phyloP scores from a whole-genome alignment of 1,284 basidiomycete genomes.

The Ustilago bromivora region DNA sequence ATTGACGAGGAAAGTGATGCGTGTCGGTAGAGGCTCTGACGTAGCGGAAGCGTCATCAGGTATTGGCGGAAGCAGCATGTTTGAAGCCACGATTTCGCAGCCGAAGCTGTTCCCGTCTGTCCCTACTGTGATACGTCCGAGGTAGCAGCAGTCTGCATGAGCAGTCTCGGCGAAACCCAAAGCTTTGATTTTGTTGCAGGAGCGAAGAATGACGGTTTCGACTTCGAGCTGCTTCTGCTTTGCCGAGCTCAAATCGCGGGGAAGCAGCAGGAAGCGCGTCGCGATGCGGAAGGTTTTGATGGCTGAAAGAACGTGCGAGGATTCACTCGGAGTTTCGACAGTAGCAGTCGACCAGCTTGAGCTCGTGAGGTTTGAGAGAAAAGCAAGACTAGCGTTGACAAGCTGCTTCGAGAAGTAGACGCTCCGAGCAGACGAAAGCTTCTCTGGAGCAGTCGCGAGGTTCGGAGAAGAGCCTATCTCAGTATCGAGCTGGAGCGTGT shows the following conservation, averaged over 20 bases:
- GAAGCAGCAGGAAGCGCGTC: slow-evolving; percentile 29
- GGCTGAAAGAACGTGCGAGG: slow-evolving; percentile 16
- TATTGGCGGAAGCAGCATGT: slow-evolving; percentile 25
- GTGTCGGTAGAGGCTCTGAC: slow-evolving; percentile 13
- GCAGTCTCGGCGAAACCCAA: slow-evolving; percentile 22
- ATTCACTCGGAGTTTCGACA: slow-evolving; percentile 1
- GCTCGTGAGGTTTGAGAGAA: slow-evolving; percentile 22
- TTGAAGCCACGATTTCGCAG: neutral
- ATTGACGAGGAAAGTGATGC: slow-evolving; percentile 31
- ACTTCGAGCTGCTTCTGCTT: slow-evolving; percentile 49
- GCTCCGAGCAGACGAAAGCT: slow-evolving; percentile 22
- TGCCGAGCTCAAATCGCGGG: slow-evolving; percentile 7
- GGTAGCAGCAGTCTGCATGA: slow-evolving; percentile 23
- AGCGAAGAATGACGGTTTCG: slow-evolving; percentile 39
- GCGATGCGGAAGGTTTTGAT: slow-evolving; percentile 40
- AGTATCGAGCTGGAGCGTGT: slow-evolving; percentile 20
- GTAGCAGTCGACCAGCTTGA: slow-evolving; percentile 31
- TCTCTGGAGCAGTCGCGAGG: slow-evolving; percentile 8
- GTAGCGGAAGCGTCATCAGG: neutral
- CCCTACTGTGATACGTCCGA: slow-evolving; percentile 8
- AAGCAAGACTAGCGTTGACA: slow-evolving; percentile 49
- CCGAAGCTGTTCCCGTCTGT: neutral
- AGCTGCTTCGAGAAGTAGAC: slow-evolving; percentile 54
- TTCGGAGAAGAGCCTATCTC: slow-evolving; percentile 6
- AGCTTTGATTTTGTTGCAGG: slow-evolving; percentile 30